Conservation (phyloP, 371 early-diverging fungal genomes). For the Rhizopus stolonifer region DNA sequence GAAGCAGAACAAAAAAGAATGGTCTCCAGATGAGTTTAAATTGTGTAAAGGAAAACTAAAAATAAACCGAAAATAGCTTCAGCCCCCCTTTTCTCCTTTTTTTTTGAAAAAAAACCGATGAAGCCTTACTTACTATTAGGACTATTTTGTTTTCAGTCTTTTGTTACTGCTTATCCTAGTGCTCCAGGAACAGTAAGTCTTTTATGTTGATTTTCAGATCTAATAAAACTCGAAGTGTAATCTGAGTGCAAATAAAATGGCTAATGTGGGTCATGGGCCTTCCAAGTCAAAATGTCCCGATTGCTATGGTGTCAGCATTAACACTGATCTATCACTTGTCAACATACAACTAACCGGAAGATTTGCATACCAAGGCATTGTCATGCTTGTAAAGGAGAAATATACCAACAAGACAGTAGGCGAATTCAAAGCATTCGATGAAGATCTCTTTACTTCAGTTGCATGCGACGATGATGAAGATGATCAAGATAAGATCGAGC, state of each 20-base stretch:
- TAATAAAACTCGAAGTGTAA: conserved; percentile 30
- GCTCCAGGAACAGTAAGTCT: conserved; percentile 47
- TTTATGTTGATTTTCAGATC: neutral
- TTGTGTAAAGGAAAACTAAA: neutral
- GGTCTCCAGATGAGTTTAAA: conserved; percentile 30
- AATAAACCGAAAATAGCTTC: neutral
- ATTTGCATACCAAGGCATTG: conserved; percentile 39
- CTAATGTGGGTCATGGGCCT: conserved; percentile 45
- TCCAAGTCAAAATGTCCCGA: conserved; percentile 39
- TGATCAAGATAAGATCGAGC: conserved; percentile 22
- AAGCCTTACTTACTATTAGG: neutral
- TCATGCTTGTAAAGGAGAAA: conserved; percentile 39
- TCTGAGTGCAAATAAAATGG: conserved; percentile 34
- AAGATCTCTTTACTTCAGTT: conserved; percentile 33
- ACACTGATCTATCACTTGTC: conserved; percentile 15
- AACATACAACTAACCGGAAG: conserved; percentile 29
- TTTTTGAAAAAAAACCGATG: conserved; percentile 2
- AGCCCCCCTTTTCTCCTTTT: neutral
- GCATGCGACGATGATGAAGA: conserved; percentile 45
- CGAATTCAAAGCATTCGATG: conserved; percentile 35
- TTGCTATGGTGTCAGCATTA: conserved; percentile 35
- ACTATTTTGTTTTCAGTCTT: neutral
- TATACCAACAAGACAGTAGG: conserved; percentile 38
- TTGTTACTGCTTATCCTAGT: conserved; percentile 28
- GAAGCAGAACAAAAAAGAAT: conserved; percentile 72